Evolutionary conservation across 345 rosid species (phyloP).

Genomic region (Mercurialis annua): DNA sequence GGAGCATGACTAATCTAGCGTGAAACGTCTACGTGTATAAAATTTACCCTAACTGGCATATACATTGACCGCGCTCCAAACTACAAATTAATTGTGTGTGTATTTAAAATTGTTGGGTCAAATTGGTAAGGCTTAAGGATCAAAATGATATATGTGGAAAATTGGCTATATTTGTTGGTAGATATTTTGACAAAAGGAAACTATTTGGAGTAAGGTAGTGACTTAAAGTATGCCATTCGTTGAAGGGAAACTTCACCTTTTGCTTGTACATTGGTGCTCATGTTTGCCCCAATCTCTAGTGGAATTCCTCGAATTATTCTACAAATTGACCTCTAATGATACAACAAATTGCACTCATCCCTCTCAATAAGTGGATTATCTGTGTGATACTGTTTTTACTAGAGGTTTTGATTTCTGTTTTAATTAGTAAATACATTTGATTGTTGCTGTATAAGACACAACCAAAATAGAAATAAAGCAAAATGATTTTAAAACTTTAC

Average conservation of each 20-base stretch:
- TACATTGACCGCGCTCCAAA: no score
- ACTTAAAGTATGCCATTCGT: constrained; percentile 12
- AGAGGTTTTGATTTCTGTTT: background rate
- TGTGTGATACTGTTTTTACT: background rate
- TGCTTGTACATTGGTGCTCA: constrained; percentile 10
- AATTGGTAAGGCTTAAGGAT: no score
- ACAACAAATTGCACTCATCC: background rate
- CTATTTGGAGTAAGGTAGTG: constrained; percentile 15
- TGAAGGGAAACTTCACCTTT: constrained; percentile 15
- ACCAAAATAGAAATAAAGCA: background rate
- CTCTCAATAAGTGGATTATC: background rate
- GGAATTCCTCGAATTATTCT: background rate
- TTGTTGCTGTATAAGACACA: background rate
- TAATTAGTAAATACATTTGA: background rate
- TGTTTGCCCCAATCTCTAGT: background rate
- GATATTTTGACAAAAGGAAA: constrained; percentile 9
- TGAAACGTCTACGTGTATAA: no score
- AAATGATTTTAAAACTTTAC: constrained; percentile 11
- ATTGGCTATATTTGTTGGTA: background rate
- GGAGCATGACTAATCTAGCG: no score
- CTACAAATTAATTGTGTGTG: no score
- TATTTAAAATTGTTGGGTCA: no score
- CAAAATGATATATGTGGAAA: no score
- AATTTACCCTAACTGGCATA: no score
- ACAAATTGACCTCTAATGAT: background rate